These are phyloP conservation scores for Eucalyptus curtisii DNA, from an alignment of 345 rosid genomes.

Conservation along the genomic window DNA sequence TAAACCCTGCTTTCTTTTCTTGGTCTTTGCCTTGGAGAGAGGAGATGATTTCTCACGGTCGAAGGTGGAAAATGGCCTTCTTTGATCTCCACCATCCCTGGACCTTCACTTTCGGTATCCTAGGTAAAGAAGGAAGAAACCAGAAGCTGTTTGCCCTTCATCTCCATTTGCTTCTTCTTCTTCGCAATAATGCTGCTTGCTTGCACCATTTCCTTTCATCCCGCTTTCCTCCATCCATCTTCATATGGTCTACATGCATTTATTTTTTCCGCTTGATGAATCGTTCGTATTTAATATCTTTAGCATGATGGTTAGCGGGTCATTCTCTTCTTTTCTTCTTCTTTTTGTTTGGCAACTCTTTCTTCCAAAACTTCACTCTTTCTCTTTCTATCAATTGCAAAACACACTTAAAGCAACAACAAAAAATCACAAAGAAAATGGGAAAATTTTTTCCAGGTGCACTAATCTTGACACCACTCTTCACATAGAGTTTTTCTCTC, in stretches of 20 bases:
- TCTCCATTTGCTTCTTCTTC: not conserved
- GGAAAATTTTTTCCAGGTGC: not conserved
- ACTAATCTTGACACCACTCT: not conserved
- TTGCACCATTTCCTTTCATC: too few species aligned
- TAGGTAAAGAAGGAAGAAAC: constrained; percentile 27
- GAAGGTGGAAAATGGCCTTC: constrained; percentile 16
- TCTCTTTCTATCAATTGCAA: not conserved
- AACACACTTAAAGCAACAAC: not conserved
- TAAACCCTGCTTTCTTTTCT: not conserved
- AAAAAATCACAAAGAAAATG: not conserved
- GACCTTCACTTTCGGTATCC: constrained; percentile 53
- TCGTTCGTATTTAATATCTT: too few species aligned
- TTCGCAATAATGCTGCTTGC: too few species aligned
- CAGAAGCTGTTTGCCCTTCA: not conserved
- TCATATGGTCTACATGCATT: too few species aligned
- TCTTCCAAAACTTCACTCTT: not conserved
- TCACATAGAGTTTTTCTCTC: not conserved
- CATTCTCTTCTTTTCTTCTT: not conserved
- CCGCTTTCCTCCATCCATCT: too few species aligned
- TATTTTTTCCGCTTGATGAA: too few species aligned
- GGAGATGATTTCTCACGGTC: not conserved
- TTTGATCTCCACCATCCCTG: constrained; percentile 16
- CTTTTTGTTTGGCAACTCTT: not conserved
- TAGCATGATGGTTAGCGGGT: too few species aligned
- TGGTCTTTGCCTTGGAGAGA: not conserved